Base-by-base conservation (phyloP, 1,284 basidiomycete genomes). In the Cyathus olla region DNA sequence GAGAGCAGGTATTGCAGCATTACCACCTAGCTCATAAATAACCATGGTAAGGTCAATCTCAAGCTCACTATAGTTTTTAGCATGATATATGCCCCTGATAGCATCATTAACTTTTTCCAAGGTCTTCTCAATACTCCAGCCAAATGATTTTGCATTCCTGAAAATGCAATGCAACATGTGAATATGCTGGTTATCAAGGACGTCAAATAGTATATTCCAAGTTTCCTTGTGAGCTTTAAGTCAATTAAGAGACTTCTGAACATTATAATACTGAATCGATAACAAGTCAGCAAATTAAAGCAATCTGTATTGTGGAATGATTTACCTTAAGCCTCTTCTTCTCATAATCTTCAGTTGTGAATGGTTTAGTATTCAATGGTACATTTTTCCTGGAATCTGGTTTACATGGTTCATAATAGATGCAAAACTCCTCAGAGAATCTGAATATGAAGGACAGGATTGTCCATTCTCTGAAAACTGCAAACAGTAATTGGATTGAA, bases 21-120 rank as follows among this genome's bases (percentile, higher is more conserved):
- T 61, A 27, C 68, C 68, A 42, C 69, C 67, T 17, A 66, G 55
- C 40, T 66, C 63, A 51, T 71, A 71, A 2, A 68, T 54, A 2
- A 44, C 51, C 8, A 60, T 65, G 11, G 67, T 64, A 26, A 69
- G 64, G 28, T 71, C 63, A 21, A 55, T 27, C 54, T 71, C 65
- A n/a, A 63, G 26, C 11, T 66, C 63, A 22, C 42, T 58, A 47
- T 55, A 69, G 54, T 54, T 66, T 13, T 39, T 21, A 1, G 68
- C 44, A 19, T 44, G 56, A 50, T 71, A 71, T 31, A 17, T 52
- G 3, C 65, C 62, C 13, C 49, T 51, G 2, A 62, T 1, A 15
- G 68, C 64, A 21, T 44, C 21, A 17, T 55, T 21, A 27, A 57
- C 60, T 52, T 56, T 66, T 26, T 59, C 51, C 5, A 59, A 51